Conservation (phyloP, 2,329 filamentous ascomycete species). For the Epichloe typhina region DNA sequence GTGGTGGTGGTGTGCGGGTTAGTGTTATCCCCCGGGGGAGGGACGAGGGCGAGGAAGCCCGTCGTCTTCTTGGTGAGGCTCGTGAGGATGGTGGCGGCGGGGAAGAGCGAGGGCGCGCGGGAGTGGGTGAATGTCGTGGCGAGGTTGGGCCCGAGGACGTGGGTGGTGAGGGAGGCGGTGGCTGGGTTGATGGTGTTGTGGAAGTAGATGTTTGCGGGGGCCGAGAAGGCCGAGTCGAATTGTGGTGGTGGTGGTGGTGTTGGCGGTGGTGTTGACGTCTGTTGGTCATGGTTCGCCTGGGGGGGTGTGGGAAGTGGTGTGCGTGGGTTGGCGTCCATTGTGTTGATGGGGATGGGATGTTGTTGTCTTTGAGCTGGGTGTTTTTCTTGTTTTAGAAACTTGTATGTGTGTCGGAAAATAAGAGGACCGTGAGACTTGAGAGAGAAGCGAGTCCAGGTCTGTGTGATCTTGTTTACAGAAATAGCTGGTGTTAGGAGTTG, state of each 20-base stretch:
- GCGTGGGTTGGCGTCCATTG: background rate
- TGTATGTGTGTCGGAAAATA: too few species aligned
- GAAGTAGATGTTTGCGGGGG: slow-evolving; percentile 16
- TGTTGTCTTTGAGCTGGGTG: too few species aligned
- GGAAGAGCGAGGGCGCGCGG: slow-evolving; percentile 7
- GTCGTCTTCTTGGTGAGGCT: slow-evolving; percentile 18
- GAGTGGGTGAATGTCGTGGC: slow-evolving; percentile 17
- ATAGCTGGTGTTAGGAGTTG: too few species aligned
- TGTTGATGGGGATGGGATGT: background rate
- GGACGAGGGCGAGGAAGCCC: slow-evolving; percentile 18
- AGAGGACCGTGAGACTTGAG: too few species aligned
- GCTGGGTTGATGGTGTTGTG: slow-evolving; percentile 17
- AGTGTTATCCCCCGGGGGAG: background rate
- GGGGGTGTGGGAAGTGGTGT: slow-evolving; percentile 1
- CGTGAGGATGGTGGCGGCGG: background rate
- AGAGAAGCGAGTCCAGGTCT: too few species aligned
- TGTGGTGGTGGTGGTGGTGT: background rate
- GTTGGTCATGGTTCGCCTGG: background rate
- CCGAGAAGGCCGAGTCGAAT: slow-evolving; percentile 13
- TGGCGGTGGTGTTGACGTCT: background rate
- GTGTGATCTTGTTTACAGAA: too few species aligned
- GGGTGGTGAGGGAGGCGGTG: slow-evolving; percentile 14
- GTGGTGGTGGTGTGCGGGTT: background rate
- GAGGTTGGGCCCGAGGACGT: slow-evolving; percentile 21
- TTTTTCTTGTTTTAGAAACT: too few species aligned